Evolutionary conservation across 2,329 filamentous ascomycete genomes (phyloP).

Genomic region (Microcyclospora pomicola): DNA sequence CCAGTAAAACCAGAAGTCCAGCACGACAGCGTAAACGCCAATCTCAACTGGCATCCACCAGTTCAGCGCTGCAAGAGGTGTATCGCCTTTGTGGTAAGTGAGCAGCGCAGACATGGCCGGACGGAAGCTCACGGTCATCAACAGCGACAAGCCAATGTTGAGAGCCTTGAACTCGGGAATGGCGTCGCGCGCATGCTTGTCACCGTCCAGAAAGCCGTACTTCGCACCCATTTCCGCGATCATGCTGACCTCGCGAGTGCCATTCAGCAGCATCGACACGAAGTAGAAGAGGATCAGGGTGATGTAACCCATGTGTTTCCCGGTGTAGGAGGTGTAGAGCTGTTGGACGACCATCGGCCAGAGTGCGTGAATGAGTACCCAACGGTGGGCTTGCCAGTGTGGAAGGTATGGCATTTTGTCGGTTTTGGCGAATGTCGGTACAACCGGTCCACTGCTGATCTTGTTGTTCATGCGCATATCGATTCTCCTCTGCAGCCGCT

Average conservation of each 20-base stretch:
- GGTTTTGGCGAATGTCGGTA: conserved; percentile 28
- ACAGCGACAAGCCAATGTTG: too few relatives aligned
- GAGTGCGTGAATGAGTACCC: conserved; percentile 27
- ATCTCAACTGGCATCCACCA: conserved; percentile 24
- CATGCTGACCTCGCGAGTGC: conserved; percentile 26
- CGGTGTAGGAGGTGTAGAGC: conserved; percentile 19
- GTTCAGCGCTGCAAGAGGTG: conserved; percentile 15
- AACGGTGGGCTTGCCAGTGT: conserved; percentile 24
- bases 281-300: conserved; percentile 26
- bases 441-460: neutral
- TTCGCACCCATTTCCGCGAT: conserved; percentile 27
- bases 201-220: conserved; percentile 32
- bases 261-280: conserved; percentile 27
- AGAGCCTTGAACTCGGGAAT: conserved; percentile 22
- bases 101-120: conserved; percentile 22
- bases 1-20: conserved; percentile 34
- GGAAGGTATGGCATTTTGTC: conserved; percentile 30
- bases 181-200: conserved; percentile 30
- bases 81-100: conserved; percentile 14
- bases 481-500: conserved; percentile 10
- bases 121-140: neutral
- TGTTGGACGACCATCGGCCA: conserved; percentile 28
- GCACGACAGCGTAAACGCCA: conserved; percentile 27
- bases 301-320: conserved; percentile 18
- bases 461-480: neutral